Base-by-base conservation (phyloP, 2,329 filamentous ascomycete species). In the Cladosporium sp. region DNA sequence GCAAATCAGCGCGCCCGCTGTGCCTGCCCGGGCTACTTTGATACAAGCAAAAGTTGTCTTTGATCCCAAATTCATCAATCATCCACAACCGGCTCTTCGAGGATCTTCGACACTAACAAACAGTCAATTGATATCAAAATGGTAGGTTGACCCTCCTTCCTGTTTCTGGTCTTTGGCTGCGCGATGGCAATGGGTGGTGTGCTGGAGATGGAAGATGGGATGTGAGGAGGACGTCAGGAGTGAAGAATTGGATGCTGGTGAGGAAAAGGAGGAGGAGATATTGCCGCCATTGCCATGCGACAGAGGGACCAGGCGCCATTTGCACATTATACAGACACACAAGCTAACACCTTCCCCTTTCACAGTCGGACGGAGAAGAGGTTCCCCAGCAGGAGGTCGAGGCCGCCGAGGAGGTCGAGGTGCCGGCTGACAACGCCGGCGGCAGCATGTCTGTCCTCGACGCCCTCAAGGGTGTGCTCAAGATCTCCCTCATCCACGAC, bases 331-430 rank as follows among this genome's bases (percentile, higher is more conserved):
- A 34, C 15, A 20, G 36, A 38, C 36, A 9, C 32, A 30, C 32
- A 29, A 15, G 54, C 56, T 62, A 56, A 61, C 58, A 55, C 47
- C 37, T 36, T 36, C 29, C 24, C 22, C 22, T 11, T 34, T 51
- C 49, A 56, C 64, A 96, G 93, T 97, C 92, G 90, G 92, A 97
- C 90, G 92, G 92, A 97, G 93, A 97, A 96, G 92, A 97, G 87
- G 90, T 85, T 78, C 86, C 83, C 77, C 86, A 88, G 77, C 75
- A 65, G 53, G 87, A 88, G 72, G 90, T 83, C 71, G 73, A 76
- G 70, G 83, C 87, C 73, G 76, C 80, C 69, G 82, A 85, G 68
- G 93, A 96, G 82, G 91, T 97, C 77, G 92, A 97, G 79, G 90
- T 96, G 73, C 86, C 86, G 72, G 90, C 88, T 76, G 91, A 96